Evolutionary conservation across 257 asterid species (phyloP).

Genomic region (Scutellaria baicalensis): DNA sequence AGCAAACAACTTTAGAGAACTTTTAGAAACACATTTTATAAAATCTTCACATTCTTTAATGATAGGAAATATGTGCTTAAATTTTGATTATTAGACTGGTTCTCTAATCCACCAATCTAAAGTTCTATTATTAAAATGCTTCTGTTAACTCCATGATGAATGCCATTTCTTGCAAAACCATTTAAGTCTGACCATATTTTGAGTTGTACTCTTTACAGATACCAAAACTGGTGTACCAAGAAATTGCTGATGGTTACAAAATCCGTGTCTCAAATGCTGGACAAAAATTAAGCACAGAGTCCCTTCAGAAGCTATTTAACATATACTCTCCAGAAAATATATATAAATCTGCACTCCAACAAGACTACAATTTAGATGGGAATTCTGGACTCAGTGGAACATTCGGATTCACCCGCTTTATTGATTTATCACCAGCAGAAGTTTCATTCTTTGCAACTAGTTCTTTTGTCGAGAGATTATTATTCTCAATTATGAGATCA

Average conservation of each 20-base stretch:
- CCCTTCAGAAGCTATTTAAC: slow-evolving; percentile 56
- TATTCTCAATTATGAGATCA: slow-evolving; percentile 57
- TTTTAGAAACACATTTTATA: not conserved
- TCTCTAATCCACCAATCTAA: not conserved
- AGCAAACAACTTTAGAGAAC: not conserved
- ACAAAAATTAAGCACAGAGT: slow-evolving; percentile 31
- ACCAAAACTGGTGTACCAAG: slow-evolving; percentile 83
- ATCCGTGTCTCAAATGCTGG: slow-evolving; percentile 25
- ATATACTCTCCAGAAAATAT: slow-evolving; percentile 78
- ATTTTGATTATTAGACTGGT: not conserved
- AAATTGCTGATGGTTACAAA: slow-evolving; percentile 28
- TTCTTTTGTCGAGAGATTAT: slow-evolving; percentile 69
- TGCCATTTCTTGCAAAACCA: not conserved
- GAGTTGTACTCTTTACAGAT: slow-evolving; percentile 39
- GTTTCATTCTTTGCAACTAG: slow-evolving; percentile 62
- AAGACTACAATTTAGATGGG: slow-evolving; percentile 23
- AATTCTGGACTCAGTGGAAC: slow-evolving; percentile 44
- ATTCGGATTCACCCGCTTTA: slow-evolving; percentile 76
- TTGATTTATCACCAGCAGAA: slow-evolving; percentile 80
- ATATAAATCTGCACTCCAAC: slow-evolving; percentile 38
- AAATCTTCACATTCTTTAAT: not conserved
- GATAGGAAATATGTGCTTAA: not conserved
- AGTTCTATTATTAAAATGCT: not conserved
- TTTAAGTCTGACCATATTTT: slow-evolving; percentile 7
- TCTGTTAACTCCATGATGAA: slow-evolving; percentile 1